Evolutionary conservation across 768 basidiomycete genomes (phyloP).

Genomic region (Mycena capillaripes): DNA sequence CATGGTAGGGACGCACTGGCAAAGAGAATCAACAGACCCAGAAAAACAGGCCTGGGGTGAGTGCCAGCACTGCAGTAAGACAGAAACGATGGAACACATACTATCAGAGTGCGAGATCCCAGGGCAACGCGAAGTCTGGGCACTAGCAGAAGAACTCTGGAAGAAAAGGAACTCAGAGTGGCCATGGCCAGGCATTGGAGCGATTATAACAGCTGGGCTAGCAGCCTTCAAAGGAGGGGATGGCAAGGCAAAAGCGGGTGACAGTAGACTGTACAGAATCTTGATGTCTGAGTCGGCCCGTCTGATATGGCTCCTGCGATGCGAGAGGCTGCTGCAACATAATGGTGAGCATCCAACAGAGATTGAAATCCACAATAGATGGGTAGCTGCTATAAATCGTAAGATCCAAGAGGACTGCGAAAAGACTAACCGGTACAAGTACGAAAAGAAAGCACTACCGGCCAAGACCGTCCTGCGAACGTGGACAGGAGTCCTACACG

Average conservation of each 20-base stretch:
- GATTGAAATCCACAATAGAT: not conserved
- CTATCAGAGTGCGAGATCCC: not conserved
- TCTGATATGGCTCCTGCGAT: not conserved
- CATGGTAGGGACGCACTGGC: not conserved
- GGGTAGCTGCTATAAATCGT: not conserved
- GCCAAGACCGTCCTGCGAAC: too few relatives aligned
- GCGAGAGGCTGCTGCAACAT: not conserved
- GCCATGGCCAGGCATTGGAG: not conserved
- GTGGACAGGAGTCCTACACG: too few relatives aligned
- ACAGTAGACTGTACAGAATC: not conserved
- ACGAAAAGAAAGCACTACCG: too few relatives aligned
- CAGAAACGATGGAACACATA: not conserved
- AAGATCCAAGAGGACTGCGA: not conserved
- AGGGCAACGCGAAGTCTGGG: not conserved
- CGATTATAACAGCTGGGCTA: not conserved
- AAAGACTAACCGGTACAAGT: too few relatives aligned
- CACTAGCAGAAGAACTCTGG: not conserved
- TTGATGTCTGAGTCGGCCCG: not conserved
- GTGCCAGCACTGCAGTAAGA: not conserved
- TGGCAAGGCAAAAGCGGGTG: too few relatives aligned
- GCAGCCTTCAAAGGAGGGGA: not conserved
- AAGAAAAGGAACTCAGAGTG: slow-evolving; percentile 10
- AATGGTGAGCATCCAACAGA: not conserved
- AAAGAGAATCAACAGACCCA: not conserved
- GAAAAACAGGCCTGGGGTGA: not conserved